Evolutionary conservation across 1,139 yeast genomes (phyloP).

Genomic region (Kodamaea fungicola): DNA sequence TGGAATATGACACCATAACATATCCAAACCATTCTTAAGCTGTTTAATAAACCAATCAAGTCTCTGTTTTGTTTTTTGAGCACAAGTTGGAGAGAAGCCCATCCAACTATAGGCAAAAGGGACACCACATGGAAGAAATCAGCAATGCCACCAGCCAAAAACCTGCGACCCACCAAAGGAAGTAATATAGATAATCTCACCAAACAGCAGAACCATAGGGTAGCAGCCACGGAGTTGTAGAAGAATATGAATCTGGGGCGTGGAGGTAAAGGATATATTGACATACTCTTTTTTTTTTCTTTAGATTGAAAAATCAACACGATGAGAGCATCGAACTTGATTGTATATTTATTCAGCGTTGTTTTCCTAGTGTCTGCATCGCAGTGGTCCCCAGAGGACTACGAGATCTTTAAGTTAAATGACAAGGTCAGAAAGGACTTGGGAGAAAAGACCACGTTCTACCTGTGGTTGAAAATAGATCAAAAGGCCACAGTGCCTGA

Average conservation of each 20-base stretch:
- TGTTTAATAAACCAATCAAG: conserved; percentile 30
- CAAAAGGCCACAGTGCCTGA: conserved; percentile 57
- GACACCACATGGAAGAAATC: conserved; percentile 54
- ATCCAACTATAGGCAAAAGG: conserved; percentile 21
- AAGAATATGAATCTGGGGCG: conserved; percentile 32
- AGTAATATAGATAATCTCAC: conserved; percentile 48
- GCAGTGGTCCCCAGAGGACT: conserved; percentile 57
- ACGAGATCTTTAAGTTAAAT: conserved; percentile 76
- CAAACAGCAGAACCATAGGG: conserved; percentile 53
- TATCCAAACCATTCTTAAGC: conserved; percentile 36
- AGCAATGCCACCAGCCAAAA: conserved; percentile 68
- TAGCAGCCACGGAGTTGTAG: conserved; percentile 33
- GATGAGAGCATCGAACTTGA: conserved; percentile 1
- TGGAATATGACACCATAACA: conserved; percentile 46
- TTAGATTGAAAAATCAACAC: not conserved
- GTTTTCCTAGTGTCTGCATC: conserved; percentile 11
- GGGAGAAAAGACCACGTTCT: conserved; percentile 63
- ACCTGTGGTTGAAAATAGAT: conserved; percentile 57
- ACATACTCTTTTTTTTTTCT: conserved; percentile 4
- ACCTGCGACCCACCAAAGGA: conserved; percentile 60
- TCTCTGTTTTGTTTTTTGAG: conserved; percentile 10
- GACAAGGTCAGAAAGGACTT: conserved; percentile 63
- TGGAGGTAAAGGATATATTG: conserved; percentile 34
- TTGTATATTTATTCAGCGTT: conserved; percentile 13
- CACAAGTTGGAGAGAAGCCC: not conserved